Evolutionary conservation across 1,284 basidiomycete genomes (phyloP).

Genomic region (Ganoderma sinense): DNA sequence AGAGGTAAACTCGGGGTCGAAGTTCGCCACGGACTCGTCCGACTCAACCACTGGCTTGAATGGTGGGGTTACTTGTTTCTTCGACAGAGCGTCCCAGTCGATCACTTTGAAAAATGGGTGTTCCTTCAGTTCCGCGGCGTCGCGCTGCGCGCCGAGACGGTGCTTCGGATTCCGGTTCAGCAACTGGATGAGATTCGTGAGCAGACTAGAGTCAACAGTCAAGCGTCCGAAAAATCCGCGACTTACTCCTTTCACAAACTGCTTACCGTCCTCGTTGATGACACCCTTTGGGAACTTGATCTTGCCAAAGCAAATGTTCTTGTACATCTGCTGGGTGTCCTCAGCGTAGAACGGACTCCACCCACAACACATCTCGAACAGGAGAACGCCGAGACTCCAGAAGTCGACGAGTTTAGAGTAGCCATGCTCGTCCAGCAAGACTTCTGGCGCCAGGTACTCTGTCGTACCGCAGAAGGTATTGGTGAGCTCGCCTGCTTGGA

Average conservation of each 20-base stretch:
- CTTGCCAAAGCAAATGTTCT: conserved; percentile 99
- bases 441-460: conserved; percentile 98
- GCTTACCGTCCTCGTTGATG: conserved; percentile 97
- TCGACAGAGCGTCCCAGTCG: conserved; percentile 88
- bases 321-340: conserved; percentile 99
- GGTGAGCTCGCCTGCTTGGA: conserved; percentile 93
- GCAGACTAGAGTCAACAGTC: conserved; percentile 22
- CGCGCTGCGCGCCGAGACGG: conserved; percentile 90
- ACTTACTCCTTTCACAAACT: conserved; percentile 97
- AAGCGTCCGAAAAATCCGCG: conserved; percentile 3
- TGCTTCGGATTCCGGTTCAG: conserved; percentile 98
- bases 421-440: conserved; percentile 97
- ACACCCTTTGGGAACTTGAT: conserved; percentile 98
- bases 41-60: conserved; percentile 99
- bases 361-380: conserved; percentile 99
- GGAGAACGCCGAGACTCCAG: conserved; percentile 93
- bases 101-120: conserved; percentile 95
- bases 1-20: conserved; percentile 97
- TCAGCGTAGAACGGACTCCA: conserved; percentile 99
- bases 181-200: conserved; percentile 60
- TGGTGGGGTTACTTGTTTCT: conserved; percentile 94
- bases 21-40: conserved; percentile 97
- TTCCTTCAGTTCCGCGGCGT: conserved; percentile 94
- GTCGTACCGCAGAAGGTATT: conserved; percentile 98
- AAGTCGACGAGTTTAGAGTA: conserved; percentile 99